Conservation (phyloP, 1,139 yeast genomes). For the Torulaspora globosa region DNA sequence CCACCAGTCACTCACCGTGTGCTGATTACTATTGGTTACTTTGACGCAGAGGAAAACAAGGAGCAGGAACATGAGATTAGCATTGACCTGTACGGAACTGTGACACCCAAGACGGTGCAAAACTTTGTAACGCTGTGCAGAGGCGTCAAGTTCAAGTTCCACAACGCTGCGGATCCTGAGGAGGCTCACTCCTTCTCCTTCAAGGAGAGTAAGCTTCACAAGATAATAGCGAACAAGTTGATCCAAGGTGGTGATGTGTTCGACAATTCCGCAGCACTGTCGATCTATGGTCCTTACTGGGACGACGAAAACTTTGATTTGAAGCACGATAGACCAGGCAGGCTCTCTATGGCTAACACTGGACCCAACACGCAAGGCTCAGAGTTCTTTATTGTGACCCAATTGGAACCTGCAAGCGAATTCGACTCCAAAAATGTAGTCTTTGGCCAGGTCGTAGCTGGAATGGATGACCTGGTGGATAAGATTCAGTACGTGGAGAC, state of each 20-base stretch:
- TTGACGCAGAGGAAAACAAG: constrained; percentile 19
- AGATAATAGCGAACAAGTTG: constrained; percentile 63
- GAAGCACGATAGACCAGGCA: constrained; percentile 63
- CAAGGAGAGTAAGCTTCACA: constrained; percentile 57
- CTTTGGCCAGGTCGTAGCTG: constrained; percentile 69
- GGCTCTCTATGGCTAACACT: constrained; percentile 72
- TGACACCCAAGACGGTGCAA: constrained; percentile 65
- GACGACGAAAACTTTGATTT: constrained; percentile 64
- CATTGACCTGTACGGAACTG: constrained; percentile 65
- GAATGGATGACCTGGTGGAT: constrained; percentile 52
- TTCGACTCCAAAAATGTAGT: constrained; percentile 65
- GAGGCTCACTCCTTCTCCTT: constrained; percentile 57
- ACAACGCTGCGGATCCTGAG: constrained; percentile 41
- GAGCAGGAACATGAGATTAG: constrained; percentile 42
- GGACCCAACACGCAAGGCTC: constrained; percentile 74
- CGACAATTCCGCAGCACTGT: constrained; percentile 81
- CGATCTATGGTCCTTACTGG: constrained; percentile 61
- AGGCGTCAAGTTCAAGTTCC: constrained; percentile 43
- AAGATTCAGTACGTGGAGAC: constrained; percentile 50
- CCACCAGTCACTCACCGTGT: constrained; percentile 33
- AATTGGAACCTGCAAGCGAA: constrained; percentile 59
- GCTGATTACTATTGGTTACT: constrained; percentile 26
- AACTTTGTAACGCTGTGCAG: constrained; percentile 62
- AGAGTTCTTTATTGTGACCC: constrained; percentile 66
- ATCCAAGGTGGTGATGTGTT: constrained; percentile 82